phyloP scores from a whole-genome alignment of 2,329 filamentous ascomycete species.

The Colletotrichum chlorophyti region DNA sequence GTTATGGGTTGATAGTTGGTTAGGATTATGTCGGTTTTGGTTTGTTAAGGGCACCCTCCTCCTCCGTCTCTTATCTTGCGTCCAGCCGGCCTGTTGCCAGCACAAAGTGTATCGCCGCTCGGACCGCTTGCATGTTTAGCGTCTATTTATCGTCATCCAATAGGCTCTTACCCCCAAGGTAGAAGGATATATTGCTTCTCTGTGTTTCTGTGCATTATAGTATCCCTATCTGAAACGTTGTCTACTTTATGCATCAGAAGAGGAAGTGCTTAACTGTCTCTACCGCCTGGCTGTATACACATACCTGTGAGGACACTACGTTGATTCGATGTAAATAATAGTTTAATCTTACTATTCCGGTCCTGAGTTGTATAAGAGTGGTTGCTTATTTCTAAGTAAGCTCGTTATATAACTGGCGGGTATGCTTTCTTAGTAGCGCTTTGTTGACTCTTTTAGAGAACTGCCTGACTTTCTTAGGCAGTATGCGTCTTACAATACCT shows the following conservation, averaged over 20 bases:
- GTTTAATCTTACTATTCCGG: not conserved
- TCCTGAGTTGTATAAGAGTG: not conserved
- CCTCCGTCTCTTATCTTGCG: not conserved
- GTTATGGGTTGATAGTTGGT: no score
- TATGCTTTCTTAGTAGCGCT: not conserved
- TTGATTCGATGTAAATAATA: not conserved
- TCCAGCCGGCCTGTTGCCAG: not conserved
- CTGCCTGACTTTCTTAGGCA: not conserved
- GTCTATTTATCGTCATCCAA: not conserved
- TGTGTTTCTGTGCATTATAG: not conserved
- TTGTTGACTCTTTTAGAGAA: not conserved
- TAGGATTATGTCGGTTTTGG: not conserved
- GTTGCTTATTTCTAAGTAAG: not conserved
- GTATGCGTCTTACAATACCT: not conserved
- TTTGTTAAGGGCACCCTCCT: not conserved
- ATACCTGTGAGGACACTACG: not conserved
- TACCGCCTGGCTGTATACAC: not conserved
- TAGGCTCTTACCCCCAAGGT: not conserved
- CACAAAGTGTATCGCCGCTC: not conserved
- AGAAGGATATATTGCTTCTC: not conserved
- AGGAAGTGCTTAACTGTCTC: not conserved
- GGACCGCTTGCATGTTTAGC: not conserved
- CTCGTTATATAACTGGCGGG: not conserved
- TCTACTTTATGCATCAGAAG: not conserved
- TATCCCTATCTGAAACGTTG: not conserved